Evolutionary conservation across 1,139 yeast genomes (phyloP).

Genomic region (Nakaseomyces delphensis): DNA sequence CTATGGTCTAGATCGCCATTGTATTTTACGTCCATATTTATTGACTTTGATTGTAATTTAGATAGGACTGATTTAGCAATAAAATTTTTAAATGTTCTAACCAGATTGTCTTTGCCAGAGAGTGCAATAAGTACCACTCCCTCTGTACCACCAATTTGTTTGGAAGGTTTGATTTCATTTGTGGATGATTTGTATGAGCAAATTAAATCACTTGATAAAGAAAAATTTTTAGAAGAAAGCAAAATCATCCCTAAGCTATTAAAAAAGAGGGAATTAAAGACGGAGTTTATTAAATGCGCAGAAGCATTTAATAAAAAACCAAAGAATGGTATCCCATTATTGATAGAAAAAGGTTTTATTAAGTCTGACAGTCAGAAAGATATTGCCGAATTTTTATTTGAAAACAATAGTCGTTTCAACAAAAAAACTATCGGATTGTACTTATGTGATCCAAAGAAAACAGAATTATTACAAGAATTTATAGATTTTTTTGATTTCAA

Average conservation of each 20-base stretch:
- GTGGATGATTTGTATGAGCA: slow-evolving; percentile 57
- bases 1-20: slow-evolving; percentile 77
- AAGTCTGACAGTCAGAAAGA: slow-evolving; percentile 47
- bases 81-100: slow-evolving; percentile 58
- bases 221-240: slow-evolving; percentile 13
- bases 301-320: slow-evolving; percentile 71
- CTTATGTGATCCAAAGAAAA: slow-evolving; percentile 67
- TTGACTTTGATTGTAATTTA: slow-evolving; percentile 84
- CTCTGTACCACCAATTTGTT: slow-evolving; percentile 84
- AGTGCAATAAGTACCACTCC: slow-evolving; percentile 70
- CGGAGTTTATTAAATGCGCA: slow-evolving; percentile 67
- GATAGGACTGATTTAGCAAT: slow-evolving; percentile 77
- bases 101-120: slow-evolving; percentile 73
- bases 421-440: slow-evolving; percentile 82
- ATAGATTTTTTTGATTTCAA: slow-evolving; percentile 66
- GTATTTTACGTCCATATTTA: slow-evolving; percentile 67
- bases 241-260: slow-evolving; percentile 16
- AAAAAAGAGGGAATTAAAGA: slow-evolving; percentile 48
- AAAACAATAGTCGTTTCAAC: slow-evolving; percentile 72
- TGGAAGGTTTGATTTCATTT: slow-evolving; percentile 74
- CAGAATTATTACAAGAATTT: slow-evolving; percentile 52
- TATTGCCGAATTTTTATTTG: slow-evolving; percentile 67
- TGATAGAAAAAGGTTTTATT: slow-evolving; percentile 59
- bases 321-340: slow-evolving; percentile 56
- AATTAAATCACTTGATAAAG: slow-evolving; percentile 33